Evolutionary conservation across 208 protist genomes (phyloP).

Genomic region (Trypanosomatidae sp.): DNA sequence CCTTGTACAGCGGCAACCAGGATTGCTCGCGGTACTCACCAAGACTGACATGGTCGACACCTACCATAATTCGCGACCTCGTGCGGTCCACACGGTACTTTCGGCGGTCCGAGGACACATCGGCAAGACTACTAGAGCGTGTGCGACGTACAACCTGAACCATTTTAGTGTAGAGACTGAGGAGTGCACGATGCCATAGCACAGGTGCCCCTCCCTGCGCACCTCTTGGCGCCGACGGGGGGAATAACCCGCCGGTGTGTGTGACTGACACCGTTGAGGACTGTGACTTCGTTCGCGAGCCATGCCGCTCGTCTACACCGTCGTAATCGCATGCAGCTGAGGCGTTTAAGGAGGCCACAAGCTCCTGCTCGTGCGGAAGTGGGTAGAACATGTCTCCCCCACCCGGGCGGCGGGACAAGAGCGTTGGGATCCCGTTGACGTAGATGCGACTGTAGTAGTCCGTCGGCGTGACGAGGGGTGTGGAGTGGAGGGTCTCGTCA

Average conservation of each 20-base stretch:
- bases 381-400: slow-evolving; percentile 88
- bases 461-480: slow-evolving; percentile 20
- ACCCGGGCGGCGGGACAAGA: slow-evolving; percentile 70
- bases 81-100: not conserved
- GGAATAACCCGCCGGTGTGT: slow-evolving; percentile 4
- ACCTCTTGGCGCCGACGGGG: not conserved
- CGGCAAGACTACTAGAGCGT: not conserved
- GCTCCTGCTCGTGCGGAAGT: slow-evolving; percentile 62
- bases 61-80: slow-evolving; percentile 7
- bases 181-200: slow-evolving; percentile 19
- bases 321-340: not conserved
- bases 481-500: slow-evolving; percentile 53
- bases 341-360: slow-evolving; percentile 13
- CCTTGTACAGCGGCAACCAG: slow-evolving; percentile 2
- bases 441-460: slow-evolving; percentile 61
- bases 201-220: slow-evolving; percentile 14
- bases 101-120: not conserved
- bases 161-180: slow-evolving; percentile 12
- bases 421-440: slow-evolving; percentile 75
- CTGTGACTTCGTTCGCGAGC: not conserved
- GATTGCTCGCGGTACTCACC: slow-evolving; percentile 19
- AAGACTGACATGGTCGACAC: slow-evolving; percentile 17
- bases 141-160: slow-evolving; percentile 18
- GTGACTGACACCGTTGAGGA: not conserved
- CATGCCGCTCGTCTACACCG: not conserved